Percentiles rank a stretch among this genome's conserved stretches.
phyloP scores from a whole-genome alignment of 2,329 filamentous ascomycete genomes.

The Nigrospora sphaerica region DNA sequence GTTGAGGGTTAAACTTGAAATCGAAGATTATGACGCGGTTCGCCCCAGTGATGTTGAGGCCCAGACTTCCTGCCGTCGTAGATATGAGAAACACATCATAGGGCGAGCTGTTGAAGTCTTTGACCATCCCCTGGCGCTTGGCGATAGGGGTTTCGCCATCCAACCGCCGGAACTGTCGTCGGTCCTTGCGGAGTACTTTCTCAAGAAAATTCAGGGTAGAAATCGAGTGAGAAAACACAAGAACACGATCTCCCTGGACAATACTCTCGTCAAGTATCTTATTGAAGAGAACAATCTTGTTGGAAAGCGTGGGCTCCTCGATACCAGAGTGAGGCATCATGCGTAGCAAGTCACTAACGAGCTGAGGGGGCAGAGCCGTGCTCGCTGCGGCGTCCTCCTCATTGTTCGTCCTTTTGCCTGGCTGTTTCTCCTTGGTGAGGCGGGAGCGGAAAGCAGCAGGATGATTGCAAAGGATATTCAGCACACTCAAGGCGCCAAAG shows the following conservation, averaged over 20 bases:
- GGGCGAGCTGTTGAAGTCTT: slow-evolving; percentile 55
- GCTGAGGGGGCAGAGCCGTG: slow-evolving; percentile 18
- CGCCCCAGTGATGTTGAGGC: slow-evolving; percentile 76
- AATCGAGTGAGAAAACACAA: slow-evolving; percentile 74
- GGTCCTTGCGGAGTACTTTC: slow-evolving; percentile 40
- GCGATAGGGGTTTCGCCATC: slow-evolving; percentile 56
- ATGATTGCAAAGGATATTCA: slow-evolving; percentile 46
- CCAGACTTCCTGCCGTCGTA: slow-evolving; percentile 73
- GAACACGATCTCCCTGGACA: slow-evolving; percentile 59
- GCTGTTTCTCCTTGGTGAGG: slow-evolving; percentile 15
- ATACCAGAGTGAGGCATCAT: slow-evolving; percentile 30
- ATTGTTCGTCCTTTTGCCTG: slow-evolving; percentile 1
- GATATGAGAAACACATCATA: slow-evolving; percentile 70
- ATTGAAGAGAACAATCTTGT: slow-evolving; percentile 61
- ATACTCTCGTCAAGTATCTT: slow-evolving; percentile 62
- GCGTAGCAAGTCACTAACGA: slow-evolving; percentile 21
- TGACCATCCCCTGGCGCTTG: slow-evolving; percentile 55
- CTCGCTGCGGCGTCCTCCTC: slow-evolving; percentile 6
- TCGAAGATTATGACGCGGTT: slow-evolving; percentile 86
- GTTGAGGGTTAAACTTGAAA: slow-evolving; percentile 70
- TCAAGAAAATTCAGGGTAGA: slow-evolving; percentile 64
- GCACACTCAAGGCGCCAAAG: slow-evolving; percentile 28
- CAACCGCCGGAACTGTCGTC: slow-evolving; percentile 48
- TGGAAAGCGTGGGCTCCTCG: slow-evolving; percentile 47
- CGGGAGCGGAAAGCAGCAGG: slow-evolving; percentile 38